Base-by-base conservation (phyloP, 495 filamentous ascomycete species). In the Hyaloscypha finlandica region DNA sequence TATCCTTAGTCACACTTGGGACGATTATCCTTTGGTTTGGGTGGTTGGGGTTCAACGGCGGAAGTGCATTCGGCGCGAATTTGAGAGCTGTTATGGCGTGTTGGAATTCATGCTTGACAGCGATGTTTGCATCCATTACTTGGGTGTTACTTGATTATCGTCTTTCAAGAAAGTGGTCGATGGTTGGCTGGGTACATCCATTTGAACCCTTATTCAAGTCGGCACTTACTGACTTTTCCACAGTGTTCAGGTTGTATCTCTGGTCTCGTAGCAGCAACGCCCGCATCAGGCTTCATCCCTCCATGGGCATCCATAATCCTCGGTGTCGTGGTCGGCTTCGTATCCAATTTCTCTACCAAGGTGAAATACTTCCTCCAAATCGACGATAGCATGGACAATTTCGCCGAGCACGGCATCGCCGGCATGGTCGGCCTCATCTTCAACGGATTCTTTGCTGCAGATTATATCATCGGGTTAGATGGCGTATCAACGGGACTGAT, bases 41-140 rank as follows among this genome's bases (percentile, higher is more conserved):
- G 73, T 98, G 95, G 95, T 82, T 99, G 68, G 95, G 93, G 51
- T 99, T 99, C 86, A 98, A 99, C 83, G 95, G 95, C 71, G 95
- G 95, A 58, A 97, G 94, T 9, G 79, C 95, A 20, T 97, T 97
- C 72, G 95, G 96, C 73, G 91, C 95, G 63, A 99, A 97, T 81
- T 83, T 99, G 59, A 91, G 96, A 68, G 96, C 96, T 22, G 86
- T 89, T 59, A 95, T 97, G 90, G 71, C 95, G 37, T 97, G 92
- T 86, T 97, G 94, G 92, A 97, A 97, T 83, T 90, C 90, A 52
- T 97, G 96, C 81, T 73, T 98, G 71, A 93, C 93, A 20, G 94
- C 92, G 66, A 91, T 90, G 73, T 94, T 97, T 69, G 93, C 83
- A 25, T 90, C 91, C 58, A 89, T 92, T 66, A 89, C 92, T 56